Evolutionary conservation across 1,284 basidiomycete genomes (phyloP).

Genomic region (Bjerkandera adusta): DNA sequence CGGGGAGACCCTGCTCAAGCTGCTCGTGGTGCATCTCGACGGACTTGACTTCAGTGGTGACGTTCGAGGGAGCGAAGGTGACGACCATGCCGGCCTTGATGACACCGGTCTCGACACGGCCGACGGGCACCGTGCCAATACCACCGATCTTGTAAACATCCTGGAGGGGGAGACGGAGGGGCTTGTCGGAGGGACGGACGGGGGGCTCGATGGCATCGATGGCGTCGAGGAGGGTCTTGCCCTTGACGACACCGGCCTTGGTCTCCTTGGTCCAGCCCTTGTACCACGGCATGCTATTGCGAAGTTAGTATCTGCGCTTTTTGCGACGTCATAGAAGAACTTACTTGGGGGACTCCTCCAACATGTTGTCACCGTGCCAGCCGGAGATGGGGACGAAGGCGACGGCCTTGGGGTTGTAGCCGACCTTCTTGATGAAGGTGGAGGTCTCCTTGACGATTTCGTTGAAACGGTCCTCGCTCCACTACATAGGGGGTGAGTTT

Average conservation of each 20-base stretch:
- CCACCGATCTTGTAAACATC: slow-evolving; percentile 99
- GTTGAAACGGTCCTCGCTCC: slow-evolving; percentile 99
- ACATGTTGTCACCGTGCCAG: slow-evolving; percentile 99
- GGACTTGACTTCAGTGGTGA: slow-evolving; percentile 99
- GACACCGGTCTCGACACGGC: slow-evolving; percentile 99
- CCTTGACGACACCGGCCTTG: slow-evolving; percentile 91
- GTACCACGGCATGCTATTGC: slow-evolving; percentile 94
- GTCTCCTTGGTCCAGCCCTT: slow-evolving; percentile 98
- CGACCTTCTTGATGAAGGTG: slow-evolving; percentile 99
- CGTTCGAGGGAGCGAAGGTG: slow-evolving; percentile 94
- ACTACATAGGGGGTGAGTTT: too few relatives aligned
- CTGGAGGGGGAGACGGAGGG: slow-evolving; percentile 99
- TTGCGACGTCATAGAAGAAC: slow-evolving; percentile 29
- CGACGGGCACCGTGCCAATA: slow-evolving; percentile 99
- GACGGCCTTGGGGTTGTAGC: slow-evolving; percentile 99
- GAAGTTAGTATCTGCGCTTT: slow-evolving; percentile 20
- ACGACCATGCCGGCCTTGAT: slow-evolving; percentile 99
- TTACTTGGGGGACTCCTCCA: slow-evolving; percentile 93
- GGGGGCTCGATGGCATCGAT: slow-evolving; percentile 99
- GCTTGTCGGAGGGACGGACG: slow-evolving; percentile 96
- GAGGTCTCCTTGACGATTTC: slow-evolving; percentile 99
- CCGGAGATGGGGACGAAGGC: slow-evolving; percentile 99
- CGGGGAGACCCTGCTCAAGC: slow-evolving; percentile 91
- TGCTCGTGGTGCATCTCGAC: slow-evolving; percentile 99
- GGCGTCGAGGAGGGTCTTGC: slow-evolving; percentile 99